Evolutionary conservation across 148 eudicot genomes (phyloP), one percentile per base, ranked within the genome.

Genomic region (Limonium bicolor): DNA sequence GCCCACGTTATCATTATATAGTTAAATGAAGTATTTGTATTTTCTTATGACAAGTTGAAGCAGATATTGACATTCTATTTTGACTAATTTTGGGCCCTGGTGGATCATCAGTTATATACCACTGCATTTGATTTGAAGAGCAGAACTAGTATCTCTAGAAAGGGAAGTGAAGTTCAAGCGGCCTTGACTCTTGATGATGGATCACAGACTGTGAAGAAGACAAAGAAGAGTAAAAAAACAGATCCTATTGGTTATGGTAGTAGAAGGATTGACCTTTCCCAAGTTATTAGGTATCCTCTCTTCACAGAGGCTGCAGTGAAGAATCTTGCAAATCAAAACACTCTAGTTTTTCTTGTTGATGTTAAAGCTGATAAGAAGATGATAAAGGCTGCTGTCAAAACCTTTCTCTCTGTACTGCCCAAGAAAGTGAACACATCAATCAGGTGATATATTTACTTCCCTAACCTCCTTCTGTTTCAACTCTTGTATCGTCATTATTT

Each of bases 361-460:
- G 60, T 62, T 15, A 66, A 66, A 56, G 67, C 72, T 53, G 66
- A 67, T 38, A 67, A 67, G 23, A 55, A 57, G 36, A 67, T 62
- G 72, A 67, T 67, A 12, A 67, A 46, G 41, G 51, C 53, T 29
- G 67, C 72, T 24, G 30, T 67, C 52, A 62, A 27, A 4, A 67
- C 45, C 63, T 33, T 64, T 34, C 58, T 64, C 39, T 54, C 41
- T 1, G 68, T 57, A 25, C 37, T 47, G 7, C 50, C 40, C 50
- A 54, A 51, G 21, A 64, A 64, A 42, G 50, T 64, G 23, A 67
- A 67, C 28, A 67, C 72, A 41, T 59, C 55, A 9, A 67, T 67
- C 50, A 62, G 72, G 72, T 67, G 31, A 61, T 25, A 14, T 7
- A 10, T 5, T 43, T 2, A 23, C 14, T 23, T 31, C 16, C 48